phyloP scores from a whole-genome alignment of 1,284 basidiomycete species.

The Puccinia polysora region DNA sequence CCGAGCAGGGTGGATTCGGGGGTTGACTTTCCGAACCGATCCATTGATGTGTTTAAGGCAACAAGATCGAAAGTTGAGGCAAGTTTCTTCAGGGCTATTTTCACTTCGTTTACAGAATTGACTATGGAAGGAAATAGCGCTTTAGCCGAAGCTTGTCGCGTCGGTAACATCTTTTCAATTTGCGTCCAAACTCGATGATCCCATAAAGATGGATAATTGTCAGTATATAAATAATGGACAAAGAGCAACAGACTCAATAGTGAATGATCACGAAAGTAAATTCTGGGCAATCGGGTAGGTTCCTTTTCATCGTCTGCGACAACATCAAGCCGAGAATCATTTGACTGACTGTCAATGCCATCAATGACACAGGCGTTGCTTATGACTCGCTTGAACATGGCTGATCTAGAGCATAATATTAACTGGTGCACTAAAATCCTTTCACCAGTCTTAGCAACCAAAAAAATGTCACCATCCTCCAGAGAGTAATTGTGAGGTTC shows the following conservation, averaged over 20 bases:
- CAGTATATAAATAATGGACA: constrained; percentile 80
- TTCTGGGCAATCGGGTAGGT: constrained; percentile 43
- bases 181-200: constrained; percentile 66
- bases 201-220: constrained; percentile 77
- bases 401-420: constrained; percentile 64
- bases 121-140: constrained; percentile 45
- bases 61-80: constrained; percentile 61
- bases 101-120: constrained; percentile 60
- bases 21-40: constrained; percentile 50
- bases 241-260: constrained; percentile 70
- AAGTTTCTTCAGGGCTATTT: constrained; percentile 60
- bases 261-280: constrained; percentile 56
- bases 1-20: constrained; percentile 57
- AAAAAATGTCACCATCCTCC: constrained; percentile 64
- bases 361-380: background rate
- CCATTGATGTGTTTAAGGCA: constrained; percentile 58
- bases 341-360: constrained; percentile 4
- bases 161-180: constrained; percentile 57
- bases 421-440: constrained; percentile 65
- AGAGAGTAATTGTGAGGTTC: constrained; percentile 44
- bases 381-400: constrained; percentile 55
- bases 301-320: constrained; percentile 33
- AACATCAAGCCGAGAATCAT: constrained; percentile 16
- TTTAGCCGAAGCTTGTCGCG: no score
- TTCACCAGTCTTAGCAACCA: constrained; percentile 55